A percentile compares a stretch with the other conserved stretches of the same genome.
Evolutionary conservation across 495 filamentous ascomycete genomes (phyloP).

Genomic region (Podospora conica): DNA sequence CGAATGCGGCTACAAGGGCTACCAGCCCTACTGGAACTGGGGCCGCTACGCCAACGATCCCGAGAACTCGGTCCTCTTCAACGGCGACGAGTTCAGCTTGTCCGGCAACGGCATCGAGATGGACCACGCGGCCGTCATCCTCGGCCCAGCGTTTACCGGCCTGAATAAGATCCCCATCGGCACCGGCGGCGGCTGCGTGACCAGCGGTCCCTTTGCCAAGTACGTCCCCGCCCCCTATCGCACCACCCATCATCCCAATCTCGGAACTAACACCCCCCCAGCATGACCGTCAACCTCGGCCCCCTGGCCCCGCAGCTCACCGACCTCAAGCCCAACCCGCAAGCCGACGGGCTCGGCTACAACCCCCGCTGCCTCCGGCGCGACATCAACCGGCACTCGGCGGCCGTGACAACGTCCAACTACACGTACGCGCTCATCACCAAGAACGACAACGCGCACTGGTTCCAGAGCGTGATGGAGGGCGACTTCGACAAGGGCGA

Average conservation of each 20-base stretch:
- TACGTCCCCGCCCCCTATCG: conserved; percentile 1
- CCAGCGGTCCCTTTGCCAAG: conserved; percentile 52
- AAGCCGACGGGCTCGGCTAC: conserved; percentile 32
- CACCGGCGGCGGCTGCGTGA: conserved; percentile 60
- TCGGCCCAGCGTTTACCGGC: conserved; percentile 17
- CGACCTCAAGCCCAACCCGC: conserved; percentile 34
- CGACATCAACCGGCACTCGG: conserved; percentile 52
- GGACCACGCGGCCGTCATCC: conserved; percentile 21
- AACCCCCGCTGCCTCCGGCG: conserved; percentile 63
- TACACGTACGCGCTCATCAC: conserved; percentile 37
- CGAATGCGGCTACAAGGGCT: conserved; percentile 62
- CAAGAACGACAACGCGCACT: conserved; percentile 37
- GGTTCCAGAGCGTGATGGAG: conserved; percentile 47
- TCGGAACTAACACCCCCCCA: neutral
- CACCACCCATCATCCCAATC: neutral
- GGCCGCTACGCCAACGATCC: conserved; percentile 24
- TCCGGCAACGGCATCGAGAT: conserved; percentile 28
- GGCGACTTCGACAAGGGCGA: conserved; percentile 23
- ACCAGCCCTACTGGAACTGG: conserved; percentile 30
- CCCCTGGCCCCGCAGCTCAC: conserved; percentile 33
- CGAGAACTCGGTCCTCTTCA: conserved; percentile 21
- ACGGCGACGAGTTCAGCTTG: conserved; percentile 27
- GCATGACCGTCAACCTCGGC: conserved; percentile 23
- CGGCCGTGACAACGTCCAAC: conserved; percentile 35
- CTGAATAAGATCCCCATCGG: conserved; percentile 36